A percentile compares a stretch with the other conserved stretches of the same genome.
phyloP scores from a whole-genome alignment of 1,139 yeast species.

The Blastobotrys elegans region DNA sequence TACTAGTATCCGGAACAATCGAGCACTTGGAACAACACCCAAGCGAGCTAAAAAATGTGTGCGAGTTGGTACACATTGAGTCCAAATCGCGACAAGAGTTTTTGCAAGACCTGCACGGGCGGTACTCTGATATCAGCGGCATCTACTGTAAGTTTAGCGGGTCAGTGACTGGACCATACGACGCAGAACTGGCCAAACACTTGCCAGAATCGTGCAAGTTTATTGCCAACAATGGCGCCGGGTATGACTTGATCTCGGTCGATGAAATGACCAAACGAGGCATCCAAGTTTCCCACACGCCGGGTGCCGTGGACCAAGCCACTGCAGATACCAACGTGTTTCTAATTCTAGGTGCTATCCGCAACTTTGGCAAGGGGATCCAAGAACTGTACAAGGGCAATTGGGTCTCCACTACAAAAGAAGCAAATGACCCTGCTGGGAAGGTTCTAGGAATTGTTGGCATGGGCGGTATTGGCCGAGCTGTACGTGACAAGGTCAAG shows the following conservation, averaged over 20 bases:
- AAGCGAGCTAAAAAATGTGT: slow-evolving; percentile 25
- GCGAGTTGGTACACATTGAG: slow-evolving; percentile 21
- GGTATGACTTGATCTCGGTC: slow-evolving; percentile 66
- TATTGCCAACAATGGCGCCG: slow-evolving; percentile 84
- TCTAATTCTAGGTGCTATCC: slow-evolving; percentile 52
- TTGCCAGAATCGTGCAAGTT: slow-evolving; percentile 61
- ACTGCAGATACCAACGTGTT: slow-evolving; percentile 71
- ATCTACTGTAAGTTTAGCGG: slow-evolving; percentile 51
- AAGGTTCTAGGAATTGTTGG: slow-evolving; percentile 69
- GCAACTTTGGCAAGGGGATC: slow-evolving; percentile 48
- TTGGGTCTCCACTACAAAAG: slow-evolving; percentile 32
- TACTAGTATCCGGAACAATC: slow-evolving; percentile 26
- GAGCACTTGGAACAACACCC: slow-evolving; percentile 24
- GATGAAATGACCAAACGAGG: slow-evolving; percentile 44
- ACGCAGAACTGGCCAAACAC: slow-evolving; percentile 56
- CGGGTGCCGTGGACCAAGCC: slow-evolving; percentile 64
- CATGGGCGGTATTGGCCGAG: slow-evolving; percentile 79
- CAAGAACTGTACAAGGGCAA: slow-evolving; percentile 36
- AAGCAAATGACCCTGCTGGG: slow-evolving; percentile 52
- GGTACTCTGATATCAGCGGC: slow-evolving; percentile 32
- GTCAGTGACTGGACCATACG: slow-evolving; percentile 65
- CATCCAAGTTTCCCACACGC: slow-evolving; percentile 64
- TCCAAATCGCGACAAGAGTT: slow-evolving; percentile 30
- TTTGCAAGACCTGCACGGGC: slow-evolving; percentile 30
- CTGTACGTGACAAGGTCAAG: slow-evolving; percentile 57